Percentiles rank a stretch among this genome's conserved stretches.
phyloP scores from a whole-genome alignment of 306 rosid genomes.

The Dicorynia guianensis region DNA sequence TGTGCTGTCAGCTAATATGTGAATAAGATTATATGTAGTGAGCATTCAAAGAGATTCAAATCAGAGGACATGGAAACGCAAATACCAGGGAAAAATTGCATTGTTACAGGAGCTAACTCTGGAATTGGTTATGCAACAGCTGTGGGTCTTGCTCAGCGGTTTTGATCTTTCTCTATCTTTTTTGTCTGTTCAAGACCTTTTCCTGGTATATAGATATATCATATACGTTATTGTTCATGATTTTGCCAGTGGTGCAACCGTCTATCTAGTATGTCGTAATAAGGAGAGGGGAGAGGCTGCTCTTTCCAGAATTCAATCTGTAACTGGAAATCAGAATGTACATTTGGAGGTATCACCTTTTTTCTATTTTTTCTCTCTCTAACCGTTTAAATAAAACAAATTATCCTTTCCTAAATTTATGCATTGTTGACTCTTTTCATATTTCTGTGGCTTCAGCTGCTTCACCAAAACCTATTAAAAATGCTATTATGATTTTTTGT shows the following conservation, averaged over 20 bases:
- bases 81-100: conserved; percentile 80
- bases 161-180: conserved; percentile 35
- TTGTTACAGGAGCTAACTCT: conserved; percentile 96
- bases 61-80: conserved; percentile 66
- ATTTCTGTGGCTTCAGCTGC: background rate
- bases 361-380: background rate
- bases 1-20: conserved; percentile 23
- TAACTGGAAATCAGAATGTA: conserved; percentile 79
- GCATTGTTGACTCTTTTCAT: conserved; percentile 6
- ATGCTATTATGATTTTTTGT: conserved; percentile 32
- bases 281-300: conserved; percentile 94
- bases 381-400: conserved; percentile 6
- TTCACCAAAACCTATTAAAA: background rate
- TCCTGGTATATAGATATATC: conserved; percentile 4
- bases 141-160: conserved; percentile 88
- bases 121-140: conserved; percentile 95
- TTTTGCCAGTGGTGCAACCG: conserved; percentile 80
- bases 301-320: conserved; percentile 67
- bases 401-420: background rate
- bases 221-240: conserved; percentile 23
- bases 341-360: conserved; percentile 70
- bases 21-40: conserved; percentile 45
- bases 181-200: conserved; percentile 2
- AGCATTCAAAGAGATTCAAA: conserved; percentile 80
- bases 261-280: conserved; percentile 85